Evolutionary conservation across 306 rosid species (phyloP).

Genomic region (Echinosophora koreensis): DNA sequence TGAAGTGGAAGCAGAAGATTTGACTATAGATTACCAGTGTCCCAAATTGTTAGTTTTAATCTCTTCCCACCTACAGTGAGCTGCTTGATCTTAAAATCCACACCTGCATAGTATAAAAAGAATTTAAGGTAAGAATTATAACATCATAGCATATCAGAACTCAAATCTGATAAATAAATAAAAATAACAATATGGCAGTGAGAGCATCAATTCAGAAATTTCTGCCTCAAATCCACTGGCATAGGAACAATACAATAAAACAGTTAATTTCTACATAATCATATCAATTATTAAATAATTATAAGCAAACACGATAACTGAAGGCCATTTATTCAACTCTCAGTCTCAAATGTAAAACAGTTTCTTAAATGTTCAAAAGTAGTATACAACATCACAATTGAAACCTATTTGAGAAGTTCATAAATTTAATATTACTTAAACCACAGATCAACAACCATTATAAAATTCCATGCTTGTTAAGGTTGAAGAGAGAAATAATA

Average conservation of each 20-base stretch:
- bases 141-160: conserved; percentile 2
- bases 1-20: conserved; percentile 35
- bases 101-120: conserved; percentile 64
- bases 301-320: background rate
- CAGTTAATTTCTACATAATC: conserved; percentile 28
- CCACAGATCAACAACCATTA: conserved; percentile 47
- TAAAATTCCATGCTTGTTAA: conserved; percentile 15
- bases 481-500: background rate
- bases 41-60: conserved; percentile 98
- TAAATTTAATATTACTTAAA: conserved; percentile 1
- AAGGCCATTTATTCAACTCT: background rate
- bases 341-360: conserved; percentile 20
- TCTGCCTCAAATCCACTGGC: background rate
- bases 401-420: background rate
- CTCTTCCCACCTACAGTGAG: conserved; percentile 85
- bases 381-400: conserved; percentile 17
- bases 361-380: conserved; percentile 4
- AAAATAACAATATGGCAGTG: background rate
- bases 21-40: conserved; percentile 70
- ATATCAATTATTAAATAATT: background rate
- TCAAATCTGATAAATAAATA: conserved; percentile 7
- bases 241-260: conserved; percentile 22
- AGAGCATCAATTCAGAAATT: background rate
- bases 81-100: conserved; percentile 95
- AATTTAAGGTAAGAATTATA: conserved; percentile 30